A percentile compares a stretch with the other conserved stretches of the same genome.
Conservation (phyloP, 106 monocot species). For the Vanilla planifolia region DNA sequence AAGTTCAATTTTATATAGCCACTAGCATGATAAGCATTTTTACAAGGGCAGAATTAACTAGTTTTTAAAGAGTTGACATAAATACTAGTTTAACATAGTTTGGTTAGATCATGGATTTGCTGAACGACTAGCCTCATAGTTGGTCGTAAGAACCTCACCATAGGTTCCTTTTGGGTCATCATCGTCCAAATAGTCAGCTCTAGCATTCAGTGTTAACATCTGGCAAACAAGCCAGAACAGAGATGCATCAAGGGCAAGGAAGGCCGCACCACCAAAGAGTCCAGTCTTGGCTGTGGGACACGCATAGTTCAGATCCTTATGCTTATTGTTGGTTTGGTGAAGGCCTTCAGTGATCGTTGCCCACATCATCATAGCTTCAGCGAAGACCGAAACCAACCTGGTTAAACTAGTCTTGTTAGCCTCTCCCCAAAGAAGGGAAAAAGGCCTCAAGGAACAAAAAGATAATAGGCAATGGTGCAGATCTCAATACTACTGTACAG, state of each 20-base stretch:
- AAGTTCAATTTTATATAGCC: no score
- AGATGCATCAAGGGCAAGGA: slow-evolving; percentile 72
- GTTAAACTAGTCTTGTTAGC: no score
- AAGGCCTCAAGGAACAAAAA: no score
- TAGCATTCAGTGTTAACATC: slow-evolving; percentile 75
- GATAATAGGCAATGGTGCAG: no score
- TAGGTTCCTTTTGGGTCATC: slow-evolving; percentile 74
- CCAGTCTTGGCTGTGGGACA: slow-evolving; percentile 95
- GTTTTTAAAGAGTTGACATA: no score
- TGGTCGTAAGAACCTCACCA: slow-evolving; percentile 54
- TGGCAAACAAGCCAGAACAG: slow-evolving; percentile 92
- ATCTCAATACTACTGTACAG: no score
- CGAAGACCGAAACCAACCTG: slow-evolving; percentile 48
- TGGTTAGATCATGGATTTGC: slow-evolving; percentile 7
- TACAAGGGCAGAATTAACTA: no score
- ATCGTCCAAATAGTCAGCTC: slow-evolving; percentile 74
- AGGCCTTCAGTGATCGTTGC: slow-evolving; percentile 68
- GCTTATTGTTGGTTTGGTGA: slow-evolving; percentile 40
- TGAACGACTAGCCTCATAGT: slow-evolving; percentile 23
- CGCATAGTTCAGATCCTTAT: slow-evolving; percentile 24
- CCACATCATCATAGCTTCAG: slow-evolving; percentile 61
- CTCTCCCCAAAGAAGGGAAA: no score
- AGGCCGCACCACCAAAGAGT: slow-evolving; percentile 80
- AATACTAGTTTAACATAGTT: no score
- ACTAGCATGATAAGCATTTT: no score